Evolutionary conservation across 2,329 filamentous ascomycete genomes (phyloP).

Genomic region (Aspergillus versicolor): DNA sequence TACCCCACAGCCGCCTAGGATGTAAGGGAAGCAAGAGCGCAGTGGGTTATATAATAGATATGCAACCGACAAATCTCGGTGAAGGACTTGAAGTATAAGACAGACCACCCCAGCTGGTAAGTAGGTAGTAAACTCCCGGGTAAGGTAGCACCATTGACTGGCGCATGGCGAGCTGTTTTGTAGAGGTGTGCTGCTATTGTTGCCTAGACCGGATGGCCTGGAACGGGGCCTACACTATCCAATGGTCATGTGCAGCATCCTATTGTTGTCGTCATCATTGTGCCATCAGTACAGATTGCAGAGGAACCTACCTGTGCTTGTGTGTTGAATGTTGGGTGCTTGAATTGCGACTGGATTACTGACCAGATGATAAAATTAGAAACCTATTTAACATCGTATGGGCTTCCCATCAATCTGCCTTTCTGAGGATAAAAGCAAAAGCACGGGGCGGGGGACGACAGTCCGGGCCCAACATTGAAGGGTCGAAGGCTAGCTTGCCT

Average conservation of each 20-base stretch:
- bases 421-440: background rate
- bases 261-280: constrained; percentile 13
- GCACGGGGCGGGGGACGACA: background rate
- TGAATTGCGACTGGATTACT: background rate
- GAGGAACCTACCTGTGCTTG: background rate
- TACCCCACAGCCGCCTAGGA: background rate
- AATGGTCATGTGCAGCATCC: background rate
- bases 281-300: background rate
- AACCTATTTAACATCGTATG: background rate
- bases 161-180: constrained; percentile 9
- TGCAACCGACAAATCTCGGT: background rate
- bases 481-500: too few species aligned
- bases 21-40: background rate
- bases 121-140: background rate
- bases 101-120: background rate
- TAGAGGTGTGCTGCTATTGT: background rate
- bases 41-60: background rate
- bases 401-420: background rate
- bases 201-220: background rate
- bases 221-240: background rate
- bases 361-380: background rate
- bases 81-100: background rate
- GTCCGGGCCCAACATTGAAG: background rate
- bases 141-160: background rate
- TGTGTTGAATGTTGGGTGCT: background rate